Evolutionary conservation across 2,329 filamentous ascomycete species (phyloP).

Genomic region (Colletotrichum theobromicola): DNA sequence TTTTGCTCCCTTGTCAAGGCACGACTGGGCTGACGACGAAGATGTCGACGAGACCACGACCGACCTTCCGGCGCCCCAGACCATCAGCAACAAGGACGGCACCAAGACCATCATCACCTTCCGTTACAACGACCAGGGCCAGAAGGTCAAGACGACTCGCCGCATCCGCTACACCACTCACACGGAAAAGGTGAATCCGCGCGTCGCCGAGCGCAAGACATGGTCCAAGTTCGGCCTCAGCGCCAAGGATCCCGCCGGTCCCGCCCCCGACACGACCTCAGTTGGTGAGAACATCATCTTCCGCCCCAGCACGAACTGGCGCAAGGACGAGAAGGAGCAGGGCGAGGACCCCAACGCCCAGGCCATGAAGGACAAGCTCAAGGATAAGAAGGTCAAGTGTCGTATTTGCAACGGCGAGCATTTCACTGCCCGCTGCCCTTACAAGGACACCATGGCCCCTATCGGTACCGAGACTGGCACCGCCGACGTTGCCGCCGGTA

Average conservation of each 20-base stretch:
- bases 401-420: slow-evolving; percentile 98
- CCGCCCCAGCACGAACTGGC: slow-evolving; percentile 92
- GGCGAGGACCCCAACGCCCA: slow-evolving; percentile 75
- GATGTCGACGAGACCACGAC: slow-evolving; percentile 76
- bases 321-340: slow-evolving; percentile 84
- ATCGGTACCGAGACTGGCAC: slow-evolving; percentile 63
- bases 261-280: slow-evolving; percentile 86
- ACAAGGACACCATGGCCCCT: slow-evolving; percentile 99
- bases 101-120: slow-evolving; percentile 95
- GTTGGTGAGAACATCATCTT: slow-evolving; percentile 99
- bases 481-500: slow-evolving; percentile 61
- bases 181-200: slow-evolving; percentile 93
- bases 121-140: slow-evolving; percentile 88
- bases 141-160: slow-evolving; percentile 97
- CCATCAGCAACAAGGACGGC: slow-evolving; percentile 96
- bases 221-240: slow-evolving; percentile 94
- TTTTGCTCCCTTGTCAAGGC: slow-evolving; percentile 34
- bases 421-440: slow-evolving; percentile 98
- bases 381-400: slow-evolving; percentile 99
- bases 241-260: slow-evolving; percentile 82
- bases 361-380: slow-evolving; percentile 81
- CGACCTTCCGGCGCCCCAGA: slow-evolving; percentile 82
- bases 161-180: slow-evolving; percentile 91
- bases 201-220: slow-evolving; percentile 90
- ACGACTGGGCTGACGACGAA: slow-evolving; percentile 96